Base-by-base conservation (phyloP, 2,329 filamentous ascomycete species). In the Exophiala aquamarina region DNA sequence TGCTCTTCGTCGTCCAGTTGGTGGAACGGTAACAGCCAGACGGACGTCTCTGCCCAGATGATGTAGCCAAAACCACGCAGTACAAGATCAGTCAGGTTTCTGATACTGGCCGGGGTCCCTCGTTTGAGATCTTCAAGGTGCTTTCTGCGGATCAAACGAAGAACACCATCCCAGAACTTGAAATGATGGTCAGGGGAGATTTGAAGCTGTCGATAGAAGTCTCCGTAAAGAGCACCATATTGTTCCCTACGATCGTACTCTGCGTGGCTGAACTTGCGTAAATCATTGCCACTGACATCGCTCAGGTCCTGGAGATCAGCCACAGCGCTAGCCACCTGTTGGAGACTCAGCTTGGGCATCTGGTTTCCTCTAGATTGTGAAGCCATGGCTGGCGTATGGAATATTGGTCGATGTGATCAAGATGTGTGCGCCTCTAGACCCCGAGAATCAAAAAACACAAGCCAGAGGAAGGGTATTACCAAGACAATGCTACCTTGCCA, bases 141-240 rank as follows among this genome's bases (percentile, higher is more conserved):
- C 20, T 52, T 56, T 34, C 47, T 54, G 28, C 52, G 55, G 23
- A 47, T 39, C 3, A 32, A 10, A 18, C 49, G 45, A n/a, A 57
- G 20, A 34, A 53, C 48, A 2, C 38, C 42, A 13, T 49, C 28
- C 31, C 49, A 47, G 49, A 58, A 58, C 10, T 47, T 23, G 10
- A 47, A 4, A 21, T 52, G 42, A 15, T 41, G 40, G 10, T 50
- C 48, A 4, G 47, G 44, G 13, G 28, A 20, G 41, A 58, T 54
- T 40, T 58, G 55, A 10, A 58, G 38, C n/a, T 47, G 34, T 2
- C 41, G 47, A 14, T 49, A 52, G 42, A 50, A 38, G n/a, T 47
- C 39, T 2, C 13, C 19, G 35, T 55, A 55, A 23, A 48, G 2
- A 9, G 35, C 20, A 3, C 50, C 49, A 8, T 48, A 5, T 3